phyloP scores from a whole-genome alignment of 768 basidiomycete species.

The Pisolithus marmoratus region DNA sequence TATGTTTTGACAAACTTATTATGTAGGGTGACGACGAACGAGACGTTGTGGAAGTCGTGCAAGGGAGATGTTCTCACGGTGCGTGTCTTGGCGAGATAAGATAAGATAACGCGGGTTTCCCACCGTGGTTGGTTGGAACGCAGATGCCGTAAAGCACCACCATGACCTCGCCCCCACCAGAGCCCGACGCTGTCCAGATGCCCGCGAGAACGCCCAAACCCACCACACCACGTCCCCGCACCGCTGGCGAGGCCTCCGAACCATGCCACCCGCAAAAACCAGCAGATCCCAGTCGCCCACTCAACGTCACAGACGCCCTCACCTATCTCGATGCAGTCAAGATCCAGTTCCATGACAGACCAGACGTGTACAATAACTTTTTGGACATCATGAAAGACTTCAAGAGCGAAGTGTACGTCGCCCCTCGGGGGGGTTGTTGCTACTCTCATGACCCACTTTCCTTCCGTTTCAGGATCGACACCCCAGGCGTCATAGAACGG shows the following conservation, averaged over 20 bases:
- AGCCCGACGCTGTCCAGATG: constrained; percentile 4
- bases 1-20: neutral
- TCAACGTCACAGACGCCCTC: constrained; percentile 91
- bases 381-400: constrained; percentile 99
- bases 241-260: constrained; percentile 16
- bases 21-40: no score
- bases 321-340: constrained; percentile 94
- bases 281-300: constrained; percentile 48
- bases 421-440: neutral
- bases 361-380: constrained; percentile 92
- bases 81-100: no score
- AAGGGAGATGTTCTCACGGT: no score
- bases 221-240: constrained; percentile 36
- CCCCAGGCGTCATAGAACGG: constrained; percentile 93
- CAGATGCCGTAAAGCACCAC: neutral
- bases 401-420: constrained; percentile 84
- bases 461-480: constrained; percentile 72
- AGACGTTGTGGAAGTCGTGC: no score
- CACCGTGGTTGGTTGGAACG: neutral
- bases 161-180: neutral
- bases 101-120: neutral
- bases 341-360: constrained; percentile 81
- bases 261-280: constrained; percentile 28
- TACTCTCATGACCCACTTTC: neutral
- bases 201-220: constrained; percentile 25